Conservation (phyloP, 768 basidiomycete genomes). For the Trametes villosa region DNA sequence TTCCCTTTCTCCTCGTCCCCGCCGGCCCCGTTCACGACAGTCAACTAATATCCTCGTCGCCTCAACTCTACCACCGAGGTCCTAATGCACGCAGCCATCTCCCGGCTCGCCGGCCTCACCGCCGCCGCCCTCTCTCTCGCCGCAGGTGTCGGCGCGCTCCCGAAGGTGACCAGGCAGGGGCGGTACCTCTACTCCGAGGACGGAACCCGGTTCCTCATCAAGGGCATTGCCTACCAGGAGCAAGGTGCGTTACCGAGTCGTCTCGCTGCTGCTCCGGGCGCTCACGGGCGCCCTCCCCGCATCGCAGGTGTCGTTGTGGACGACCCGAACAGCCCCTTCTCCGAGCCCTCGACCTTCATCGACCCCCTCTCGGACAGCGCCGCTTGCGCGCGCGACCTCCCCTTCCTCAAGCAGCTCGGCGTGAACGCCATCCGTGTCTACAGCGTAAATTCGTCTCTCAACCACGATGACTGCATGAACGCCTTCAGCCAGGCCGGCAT, state of each 20-base stretch:
- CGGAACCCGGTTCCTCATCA: slow-evolving; percentile 85
- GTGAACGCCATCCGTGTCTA: slow-evolving; percentile 88
- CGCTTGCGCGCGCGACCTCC: slow-evolving; percentile 79
- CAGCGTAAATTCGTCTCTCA: slow-evolving; percentile 78
- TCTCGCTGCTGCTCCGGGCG: background rate
- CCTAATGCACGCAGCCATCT: slow-evolving; percentile 30
- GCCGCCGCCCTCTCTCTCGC: slow-evolving; percentile 46
- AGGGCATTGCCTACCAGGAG: slow-evolving; percentile 83
- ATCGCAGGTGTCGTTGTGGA: slow-evolving; percentile 42
- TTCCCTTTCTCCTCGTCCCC: slow-evolving; percentile 13
- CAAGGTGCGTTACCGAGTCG: slow-evolving; percentile 55
- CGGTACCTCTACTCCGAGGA: slow-evolving; percentile 80
- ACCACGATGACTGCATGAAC: slow-evolving; percentile 89
- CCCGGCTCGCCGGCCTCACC: slow-evolving; percentile 34
- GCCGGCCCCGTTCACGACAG: slow-evolving; percentile 5
- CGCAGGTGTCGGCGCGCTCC: slow-evolving; percentile 66
- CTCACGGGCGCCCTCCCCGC: background rate
- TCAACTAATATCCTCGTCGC: slow-evolving; percentile 10
- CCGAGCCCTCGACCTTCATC: slow-evolving; percentile 73
- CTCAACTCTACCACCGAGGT: slow-evolving; percentile 11
- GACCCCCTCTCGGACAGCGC: slow-evolving; percentile 75
- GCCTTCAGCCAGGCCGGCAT: slow-evolving; percentile 78
- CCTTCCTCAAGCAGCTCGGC: slow-evolving; percentile 72
- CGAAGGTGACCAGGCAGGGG: slow-evolving; percentile 69
- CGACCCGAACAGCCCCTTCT: slow-evolving; percentile 61